Evolutionary conservation across 441 rosid species (phyloP), one percentile per base, ranked within the genome.

Genomic region (Pelargonium myrrhifolium): DNA sequence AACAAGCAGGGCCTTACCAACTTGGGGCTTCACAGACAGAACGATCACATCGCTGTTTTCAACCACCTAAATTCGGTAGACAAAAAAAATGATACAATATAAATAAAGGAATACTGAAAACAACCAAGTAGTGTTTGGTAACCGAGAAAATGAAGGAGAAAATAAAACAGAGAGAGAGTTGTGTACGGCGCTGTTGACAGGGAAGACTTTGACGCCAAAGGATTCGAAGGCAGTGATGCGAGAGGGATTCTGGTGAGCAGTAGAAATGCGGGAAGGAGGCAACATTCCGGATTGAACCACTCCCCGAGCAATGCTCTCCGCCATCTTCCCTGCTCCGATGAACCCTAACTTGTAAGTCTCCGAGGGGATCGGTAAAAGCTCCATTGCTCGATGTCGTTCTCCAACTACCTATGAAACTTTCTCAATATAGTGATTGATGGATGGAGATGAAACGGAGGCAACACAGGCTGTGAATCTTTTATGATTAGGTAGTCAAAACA

Each of bases 311-410:
- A 93, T 93, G 81, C 91, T 84, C 87, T 93, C 94, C 0, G 98
- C 98, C 93, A 93, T 83, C 74, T 90, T 93, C 15, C 97, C 98
- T 0, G 98, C 96, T 72, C 98, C 98, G 9, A 93, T 74, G 76
- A 93, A 86, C 15, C 98, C 98, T 2, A 93, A 55, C 75, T 77
- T 89, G 79, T 75, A 90, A 35, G 82, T 80, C 24, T 89, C 94
- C 58, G 65, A 20, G n/a, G 81, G 81, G 18, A 85, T 83, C 6
- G 85, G 84, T 64, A 68, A 39, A 3, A 71, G 66, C 75, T 82
- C 89, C 92, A 87, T 87, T 18, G 68, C 65, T 69, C 12, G 6
- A 53, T 21, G 59, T 53, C 59, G 59, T 53, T 8, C 5, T 17
- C 22, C 9, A 7, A 7, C 26, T 51, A 20, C 22, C 60, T 55